A percentile compares a stretch with the other conserved stretches of the same genome.
Evolutionary conservation across 495 filamentous ascomycete genomes (phyloP).

Genomic region (Platismatia glauca): DNA sequence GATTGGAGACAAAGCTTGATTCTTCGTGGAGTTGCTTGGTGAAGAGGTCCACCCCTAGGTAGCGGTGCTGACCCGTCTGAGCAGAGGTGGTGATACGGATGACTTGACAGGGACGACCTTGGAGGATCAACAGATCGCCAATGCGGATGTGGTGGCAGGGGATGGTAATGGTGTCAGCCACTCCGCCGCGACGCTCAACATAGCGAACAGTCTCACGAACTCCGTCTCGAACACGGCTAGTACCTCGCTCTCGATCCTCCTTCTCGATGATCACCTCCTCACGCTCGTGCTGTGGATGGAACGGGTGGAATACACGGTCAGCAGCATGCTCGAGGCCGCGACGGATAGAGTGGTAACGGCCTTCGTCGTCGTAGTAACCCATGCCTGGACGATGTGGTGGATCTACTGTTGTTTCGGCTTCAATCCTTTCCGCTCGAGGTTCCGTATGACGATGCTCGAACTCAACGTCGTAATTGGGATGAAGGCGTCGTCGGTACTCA

Average conservation of each 20-base stretch:
- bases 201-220: slow-evolving; percentile 44
- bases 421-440: slow-evolving; percentile 30
- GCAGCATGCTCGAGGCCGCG: slow-evolving; percentile 76
- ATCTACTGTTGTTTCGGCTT: slow-evolving; percentile 47
- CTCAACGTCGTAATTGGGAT: slow-evolving; percentile 58
- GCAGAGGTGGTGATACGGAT: slow-evolving; percentile 98
- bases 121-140: slow-evolving; percentile 96
- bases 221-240: slow-evolving; percentile 35
- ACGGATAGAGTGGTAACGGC: slow-evolving; percentile 90
- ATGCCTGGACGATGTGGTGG: slow-evolving; percentile 57
- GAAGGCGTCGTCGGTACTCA: slow-evolving; percentile 71
- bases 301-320: slow-evolving; percentile 68
- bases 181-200: slow-evolving; percentile 44
- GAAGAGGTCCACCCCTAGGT: slow-evolving; percentile 99
- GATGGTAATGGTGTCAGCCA: slow-evolving; percentile 88
- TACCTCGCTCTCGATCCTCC: slow-evolving; percentile 32
- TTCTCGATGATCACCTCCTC: slow-evolving; percentile 50
- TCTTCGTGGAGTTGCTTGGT: slow-evolving; percentile 99
- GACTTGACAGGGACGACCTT: slow-evolving; percentile 98
- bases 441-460: slow-evolving; percentile 38
- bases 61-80: slow-evolving; percentile 97
- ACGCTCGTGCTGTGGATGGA: slow-evolving; percentile 46
- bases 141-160: slow-evolving; percentile 98
- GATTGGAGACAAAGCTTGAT: slow-evolving; percentile 95
- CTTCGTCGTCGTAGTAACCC: slow-evolving; percentile 99